Evolutionary conservation across 1,139 yeast species (phyloP).

Genomic region (Blastobotrys persicus): DNA sequence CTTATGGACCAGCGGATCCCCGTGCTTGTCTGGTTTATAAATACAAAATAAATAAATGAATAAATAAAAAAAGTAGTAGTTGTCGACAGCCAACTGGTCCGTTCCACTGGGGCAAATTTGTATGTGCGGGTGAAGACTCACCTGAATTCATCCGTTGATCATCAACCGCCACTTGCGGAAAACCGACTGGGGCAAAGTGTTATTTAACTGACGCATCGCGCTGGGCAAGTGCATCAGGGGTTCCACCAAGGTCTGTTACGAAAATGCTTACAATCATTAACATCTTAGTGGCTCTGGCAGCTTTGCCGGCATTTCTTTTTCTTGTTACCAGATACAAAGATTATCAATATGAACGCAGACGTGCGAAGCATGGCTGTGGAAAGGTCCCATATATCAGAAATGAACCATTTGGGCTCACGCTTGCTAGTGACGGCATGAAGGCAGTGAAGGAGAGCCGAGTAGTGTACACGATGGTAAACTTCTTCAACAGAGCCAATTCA

Average conservation of each 20-base stretch:
- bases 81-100: no score
- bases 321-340: background rate
- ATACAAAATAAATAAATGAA: no score
- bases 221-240: no score
- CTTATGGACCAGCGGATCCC: no score
- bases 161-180: background rate
- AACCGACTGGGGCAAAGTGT: background rate
- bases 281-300: background rate
- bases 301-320: background rate
- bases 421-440: background rate
- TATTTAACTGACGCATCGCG: background rate
- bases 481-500: constrained; percentile 2
- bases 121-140: no score
- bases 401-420: constrained; percentile 12
- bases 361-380: constrained; percentile 16
- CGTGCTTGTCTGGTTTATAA: no score
- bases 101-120: no score
- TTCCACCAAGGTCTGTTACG: no score
- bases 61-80: no score
- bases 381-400: constrained; percentile 30
- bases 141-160: no score
- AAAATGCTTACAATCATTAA: background rate
- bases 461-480: constrained; percentile 6
- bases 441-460: constrained; percentile 10
- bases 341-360: constrained; percentile 12